Evolutionary conservation across 1,284 basidiomycete genomes (phyloP).

Genomic region (Fomitopsis palustris): DNA sequence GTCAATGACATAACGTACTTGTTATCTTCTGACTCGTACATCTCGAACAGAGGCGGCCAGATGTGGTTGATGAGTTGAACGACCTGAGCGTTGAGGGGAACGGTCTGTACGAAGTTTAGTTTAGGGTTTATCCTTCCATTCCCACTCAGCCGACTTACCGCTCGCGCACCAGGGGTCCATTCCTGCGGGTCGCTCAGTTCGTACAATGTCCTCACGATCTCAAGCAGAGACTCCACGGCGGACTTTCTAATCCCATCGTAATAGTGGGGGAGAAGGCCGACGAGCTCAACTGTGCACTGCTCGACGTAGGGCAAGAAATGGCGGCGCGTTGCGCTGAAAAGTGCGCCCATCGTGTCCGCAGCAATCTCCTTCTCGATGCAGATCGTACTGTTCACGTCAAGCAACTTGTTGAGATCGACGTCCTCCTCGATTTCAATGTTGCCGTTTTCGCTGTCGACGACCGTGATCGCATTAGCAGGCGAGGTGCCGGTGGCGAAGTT

Average conservation of each 20-base stretch:
- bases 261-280: constrained; percentile 86
- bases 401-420: constrained; percentile 79
- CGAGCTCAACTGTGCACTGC: constrained; percentile 76
- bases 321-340: constrained; percentile 81
- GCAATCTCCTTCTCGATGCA: constrained; percentile 99
- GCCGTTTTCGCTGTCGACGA: constrained; percentile 55
- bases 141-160: constrained; percentile 40
- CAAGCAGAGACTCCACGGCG: constrained; percentile 85
- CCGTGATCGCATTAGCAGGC: constrained; percentile 62
- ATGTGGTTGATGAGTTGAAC: constrained; percentile 80
- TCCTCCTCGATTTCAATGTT: constrained; percentile 80
- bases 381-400: constrained; percentile 94
- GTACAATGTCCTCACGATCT: constrained; percentile 91
- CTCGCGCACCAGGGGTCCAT: constrained; percentile 75
- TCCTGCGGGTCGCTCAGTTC: constrained; percentile 80
- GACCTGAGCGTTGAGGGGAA: constrained; percentile 72
- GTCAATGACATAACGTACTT: constrained; percentile 67
- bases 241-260: constrained; percentile 99
- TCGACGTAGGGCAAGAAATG: constrained; percentile 93
- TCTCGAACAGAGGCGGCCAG: constrained; percentile 77
- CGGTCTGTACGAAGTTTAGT: constrained; percentile 9
- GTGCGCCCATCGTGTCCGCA: constrained; percentile 91
- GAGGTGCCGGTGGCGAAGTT: constrained; percentile 74
- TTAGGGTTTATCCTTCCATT: background rate
- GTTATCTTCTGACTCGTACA: constrained; percentile 96